phyloP scores from a whole-genome alignment of 179 eudicot genomes.

The Spergularia azorica region DNA sequence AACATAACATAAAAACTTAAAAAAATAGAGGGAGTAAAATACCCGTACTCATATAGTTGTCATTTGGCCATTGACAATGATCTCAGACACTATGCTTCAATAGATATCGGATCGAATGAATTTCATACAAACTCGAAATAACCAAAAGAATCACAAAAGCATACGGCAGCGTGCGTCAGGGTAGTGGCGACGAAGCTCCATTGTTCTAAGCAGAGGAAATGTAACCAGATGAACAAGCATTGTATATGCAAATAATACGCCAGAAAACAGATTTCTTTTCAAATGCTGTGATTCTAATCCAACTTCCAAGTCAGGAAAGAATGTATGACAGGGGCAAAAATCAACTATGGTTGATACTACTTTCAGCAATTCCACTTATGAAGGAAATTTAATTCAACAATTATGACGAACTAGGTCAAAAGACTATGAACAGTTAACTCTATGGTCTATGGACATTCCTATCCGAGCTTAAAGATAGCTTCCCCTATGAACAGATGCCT shows the following conservation, averaged over 20 bases:
- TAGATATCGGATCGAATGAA: too few species aligned
- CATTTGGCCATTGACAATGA: too few species aligned
- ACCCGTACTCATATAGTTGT: too few species aligned
- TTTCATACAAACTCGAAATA: too few species aligned
- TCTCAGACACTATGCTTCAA: too few species aligned
- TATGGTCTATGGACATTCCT: conserved; percentile 14
- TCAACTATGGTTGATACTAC: not conserved
- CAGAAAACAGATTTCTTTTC: not conserved
- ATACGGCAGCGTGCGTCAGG: too few species aligned
- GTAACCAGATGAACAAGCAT: not conserved
- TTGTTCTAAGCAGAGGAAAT: not conserved
- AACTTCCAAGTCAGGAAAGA: not conserved
- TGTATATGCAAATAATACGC: not conserved
- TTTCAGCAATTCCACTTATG: not conserved
- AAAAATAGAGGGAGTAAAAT: too few species aligned
- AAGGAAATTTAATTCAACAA: not conserved
- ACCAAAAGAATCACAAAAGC: too few species aligned
- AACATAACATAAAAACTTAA: too few species aligned
- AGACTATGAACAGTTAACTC: conserved; percentile 11
- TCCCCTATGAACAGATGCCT: not conserved
- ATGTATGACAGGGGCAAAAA: not conserved
- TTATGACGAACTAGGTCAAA: not conserved
- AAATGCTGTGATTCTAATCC: not conserved
- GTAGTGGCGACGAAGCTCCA: too few species aligned
- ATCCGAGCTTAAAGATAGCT: not conserved